phyloP scores from a whole-genome alignment of 805 yeast species.

The Candida xyloterini region DNA sequence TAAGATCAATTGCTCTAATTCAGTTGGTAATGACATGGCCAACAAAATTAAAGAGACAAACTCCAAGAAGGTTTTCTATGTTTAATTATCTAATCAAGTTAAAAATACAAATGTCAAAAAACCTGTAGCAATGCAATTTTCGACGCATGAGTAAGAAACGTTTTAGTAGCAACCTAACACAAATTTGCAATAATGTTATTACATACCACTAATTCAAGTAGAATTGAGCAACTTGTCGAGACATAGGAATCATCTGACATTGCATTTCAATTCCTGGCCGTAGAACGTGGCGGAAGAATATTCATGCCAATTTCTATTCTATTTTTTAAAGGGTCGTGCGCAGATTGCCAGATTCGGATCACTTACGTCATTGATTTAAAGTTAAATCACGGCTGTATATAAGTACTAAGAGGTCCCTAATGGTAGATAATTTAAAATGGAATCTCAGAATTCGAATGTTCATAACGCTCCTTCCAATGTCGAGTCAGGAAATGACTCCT shows the following conservation, averaged over 20 bases:
- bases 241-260: no score
- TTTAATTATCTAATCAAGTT: not conserved
- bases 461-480: constrained; percentile 19
- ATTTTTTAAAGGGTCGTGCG: no score
- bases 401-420: not conserved
- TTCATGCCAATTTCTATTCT: not conserved
- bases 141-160: no score
- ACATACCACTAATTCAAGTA: no score
- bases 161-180: no score
- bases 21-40: constrained; percentile 5
- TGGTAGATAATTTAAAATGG: not conserved
- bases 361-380: constrained; percentile 5
- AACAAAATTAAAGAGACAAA: not conserved
- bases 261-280: no score
- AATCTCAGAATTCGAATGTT: constrained; percentile 10
- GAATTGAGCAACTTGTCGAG: no score
- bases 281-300: constrained; percentile 1
- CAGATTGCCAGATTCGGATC: not conserved
- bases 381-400: not conserved
- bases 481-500: constrained; percentile 10
- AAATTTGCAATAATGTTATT: no score
- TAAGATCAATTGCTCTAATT: constrained; percentile 13
- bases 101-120: no score
- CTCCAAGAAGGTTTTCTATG: no score
- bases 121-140: no score